Evolutionary conservation across 1,139 yeast genomes (phyloP).

Genomic region (Hanseniaspora uvarum): DNA sequence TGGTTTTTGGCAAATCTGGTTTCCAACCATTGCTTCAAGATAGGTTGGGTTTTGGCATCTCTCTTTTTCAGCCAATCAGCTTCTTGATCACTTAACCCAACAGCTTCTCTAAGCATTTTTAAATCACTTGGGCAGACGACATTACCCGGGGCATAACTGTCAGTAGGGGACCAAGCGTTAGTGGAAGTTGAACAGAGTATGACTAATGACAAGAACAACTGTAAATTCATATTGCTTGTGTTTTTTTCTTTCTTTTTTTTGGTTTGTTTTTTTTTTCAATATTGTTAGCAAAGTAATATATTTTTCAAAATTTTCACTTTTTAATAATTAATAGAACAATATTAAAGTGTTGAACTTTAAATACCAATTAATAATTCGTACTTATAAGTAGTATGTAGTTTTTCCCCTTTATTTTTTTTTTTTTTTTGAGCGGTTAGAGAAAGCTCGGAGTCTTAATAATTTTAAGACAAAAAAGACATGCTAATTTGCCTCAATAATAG

Average conservation of each 20-base stretch:
- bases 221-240: not conserved
- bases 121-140: slow-evolving; percentile 44
- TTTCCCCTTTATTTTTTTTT: too few relatives aligned
- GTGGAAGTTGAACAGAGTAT: not conserved
- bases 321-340: too few relatives aligned
- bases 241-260: not conserved
- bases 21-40: slow-evolving; percentile 48
- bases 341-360: too few relatives aligned
- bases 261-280: not conserved
- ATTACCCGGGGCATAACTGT: slow-evolving; percentile 55
- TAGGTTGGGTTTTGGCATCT: slow-evolving; percentile 43
- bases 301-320: too few relatives aligned
- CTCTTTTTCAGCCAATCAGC: slow-evolving; percentile 36
- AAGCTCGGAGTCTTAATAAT: too few relatives aligned
- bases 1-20: slow-evolving; percentile 50
- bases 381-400: too few relatives aligned
- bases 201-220: not conserved
- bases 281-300: too few relatives aligned
- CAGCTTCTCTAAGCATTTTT: slow-evolving; percentile 35
- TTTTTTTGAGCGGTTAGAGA: too few relatives aligned
- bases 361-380: too few relatives aligned
- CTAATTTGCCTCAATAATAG: too few relatives aligned
- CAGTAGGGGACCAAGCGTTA: slow-evolving; percentile 49
- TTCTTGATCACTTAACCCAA: slow-evolving; percentile 28
- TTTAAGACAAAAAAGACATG: too few relatives aligned